Base-by-base conservation (phyloP, 1,284 basidiomycete genomes). In the Ceratobasidium papillatum region DNA sequence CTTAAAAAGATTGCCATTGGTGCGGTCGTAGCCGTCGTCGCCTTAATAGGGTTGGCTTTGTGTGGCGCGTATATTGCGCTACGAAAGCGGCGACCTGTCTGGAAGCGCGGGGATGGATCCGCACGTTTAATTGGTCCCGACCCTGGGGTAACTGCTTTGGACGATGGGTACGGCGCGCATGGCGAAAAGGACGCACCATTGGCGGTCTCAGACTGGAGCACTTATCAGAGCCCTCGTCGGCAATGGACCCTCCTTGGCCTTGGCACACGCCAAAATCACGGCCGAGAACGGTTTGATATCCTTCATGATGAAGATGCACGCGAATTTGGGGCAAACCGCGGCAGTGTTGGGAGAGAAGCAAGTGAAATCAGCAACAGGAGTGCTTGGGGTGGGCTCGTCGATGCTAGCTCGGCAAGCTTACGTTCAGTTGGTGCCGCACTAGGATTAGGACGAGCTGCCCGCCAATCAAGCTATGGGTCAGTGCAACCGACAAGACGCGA, bases 21-120 rank as follows among this genome's bases (percentile, higher is more conserved):
- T 11, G 84, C 86, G 11, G 81, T 86, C 1, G 83, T 92, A 59
- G 89, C 87, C 36, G 79, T 87, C 4, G 80, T 91, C 19, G 88
- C 82, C 11, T 81, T 91, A 9, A 73, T 89, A 34, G 83, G 83
- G 9, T 81, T 84, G 9, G 84, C 80, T 12, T 74, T 84, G 0
- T 83, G 80, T 3, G 82, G 81, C 0, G 80, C 83, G 1, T 89
- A 85, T 79, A 88, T 86, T 27, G 54, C 71, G 78, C 61, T 86
- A 80, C 81, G 77, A 58, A 83, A 81, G 81, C 22, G 81, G 78
- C n/a, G 25, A 5, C 56, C 78, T 61, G 30, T 78, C 79, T 11
- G 77, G 76, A 38, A 51, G 22, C 52, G 66, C 11, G 74, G 74
- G 38, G 66, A 69, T 19, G 66, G 63, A 76, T 78, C 56, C 77